Percentiles rank a stretch among this genome's conserved stretches.
phyloP scores from a whole-genome alignment of 176 grass and related monocot species.

The Cenchrus fungigraminus region DNA sequence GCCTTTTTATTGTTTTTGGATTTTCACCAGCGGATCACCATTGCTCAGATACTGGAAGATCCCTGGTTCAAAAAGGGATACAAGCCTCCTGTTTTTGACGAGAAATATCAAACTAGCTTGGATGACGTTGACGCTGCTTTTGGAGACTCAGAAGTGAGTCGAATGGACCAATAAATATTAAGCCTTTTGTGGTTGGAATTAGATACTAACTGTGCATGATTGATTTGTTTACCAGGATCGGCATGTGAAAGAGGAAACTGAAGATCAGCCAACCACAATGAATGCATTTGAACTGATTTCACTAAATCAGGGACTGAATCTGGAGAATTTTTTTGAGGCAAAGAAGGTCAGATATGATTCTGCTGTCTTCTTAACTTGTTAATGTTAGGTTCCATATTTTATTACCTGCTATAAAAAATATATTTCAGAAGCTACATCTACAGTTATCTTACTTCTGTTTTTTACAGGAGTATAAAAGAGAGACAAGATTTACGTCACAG shows the following conservation, averaged over 20 bases:
- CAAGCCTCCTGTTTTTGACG: slow-evolving; percentile 79
- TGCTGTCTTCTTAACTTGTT: background rate
- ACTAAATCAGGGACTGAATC: slow-evolving; percentile 85
- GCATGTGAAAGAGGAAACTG: slow-evolving; percentile 87
- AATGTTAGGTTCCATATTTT: slow-evolving; percentile 7
- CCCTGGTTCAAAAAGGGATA: slow-evolving; percentile 98
- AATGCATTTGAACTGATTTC: slow-evolving; percentile 99
- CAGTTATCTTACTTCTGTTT: slow-evolving; percentile 27
- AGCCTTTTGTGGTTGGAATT: slow-evolving; percentile 5
- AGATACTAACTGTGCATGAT: slow-evolving; percentile 18
- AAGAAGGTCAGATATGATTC: slow-evolving; percentile 65
- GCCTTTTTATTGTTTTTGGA: slow-evolving; percentile 9
- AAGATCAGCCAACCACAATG: slow-evolving; percentile 88
- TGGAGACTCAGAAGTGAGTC: slow-evolving; percentile 91
- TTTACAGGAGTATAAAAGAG: slow-evolving; percentile 89
- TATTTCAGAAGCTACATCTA: slow-evolving; percentile 13
- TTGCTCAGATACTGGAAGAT: slow-evolving; percentile 89
- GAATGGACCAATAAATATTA: slow-evolving; percentile 40
- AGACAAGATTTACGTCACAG: slow-evolving; percentile 95
- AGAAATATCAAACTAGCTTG: slow-evolving; percentile 73
- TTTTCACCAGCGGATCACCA: slow-evolving; percentile 73
- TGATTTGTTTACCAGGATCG: slow-evolving; percentile 65
- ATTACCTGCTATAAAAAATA: slow-evolving; percentile 16
- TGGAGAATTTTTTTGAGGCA: slow-evolving; percentile 89
- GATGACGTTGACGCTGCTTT: slow-evolving; percentile 97